Base-by-base conservation (phyloP, 1,284 basidiomycete genomes). In the Puccinia hordei region DNA sequence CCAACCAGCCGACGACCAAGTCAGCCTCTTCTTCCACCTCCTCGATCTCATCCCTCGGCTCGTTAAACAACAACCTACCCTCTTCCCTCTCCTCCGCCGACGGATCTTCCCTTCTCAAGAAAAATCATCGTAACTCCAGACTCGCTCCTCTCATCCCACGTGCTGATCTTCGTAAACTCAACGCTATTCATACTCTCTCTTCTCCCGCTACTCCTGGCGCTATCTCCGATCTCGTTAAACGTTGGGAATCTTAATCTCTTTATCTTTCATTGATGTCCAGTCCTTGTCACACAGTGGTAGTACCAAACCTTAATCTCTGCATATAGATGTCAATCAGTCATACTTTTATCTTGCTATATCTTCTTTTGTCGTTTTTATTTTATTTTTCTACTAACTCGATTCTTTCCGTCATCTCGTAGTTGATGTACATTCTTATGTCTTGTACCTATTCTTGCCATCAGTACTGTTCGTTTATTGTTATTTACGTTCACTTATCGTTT, bases 221-320 rank as follows among this genome's bases (percentile, higher is more conserved):
- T 13, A 6, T 68, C 35, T 46, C 66, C 6, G 66, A 49, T 30
- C 46, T 46, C n/a, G 41, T 68, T 15, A 68, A 68, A 49, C 41
- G 27, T 2, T 68, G 66, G 66, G 41, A 68, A 68, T 27, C 66
- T 49, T 68, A 13, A 68, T 46, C 46, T 17, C 17, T 22, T 27
- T 5, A 4, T 15, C 24, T 6, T 19, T 55, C 53, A 4, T 55
- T 19, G 19, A 8, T 19, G 53, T 19, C 24, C 53, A n/a, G 6
- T 22, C 53, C 19, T 15, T 55, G 19, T 55, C n/a, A n/a, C n/a
- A n/a, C n/a, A n/a, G n/a, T n/a, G n/a, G n/a, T n/a, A n/a, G n/a
- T n/a, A n/a, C n/a, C n/a, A n/a, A n/a, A n/a, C n/a, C n/a, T n/a
- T n/a, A n/a, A n/a, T n/a, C n/a, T n/a, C n/a, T n/a, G n/a, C n/a